Percentiles rank a stretch among this genome's conserved stretches.
Evolutionary conservation across 768 basidiomycete species (phyloP).

Genomic region (Termitomyces sp.): DNA sequence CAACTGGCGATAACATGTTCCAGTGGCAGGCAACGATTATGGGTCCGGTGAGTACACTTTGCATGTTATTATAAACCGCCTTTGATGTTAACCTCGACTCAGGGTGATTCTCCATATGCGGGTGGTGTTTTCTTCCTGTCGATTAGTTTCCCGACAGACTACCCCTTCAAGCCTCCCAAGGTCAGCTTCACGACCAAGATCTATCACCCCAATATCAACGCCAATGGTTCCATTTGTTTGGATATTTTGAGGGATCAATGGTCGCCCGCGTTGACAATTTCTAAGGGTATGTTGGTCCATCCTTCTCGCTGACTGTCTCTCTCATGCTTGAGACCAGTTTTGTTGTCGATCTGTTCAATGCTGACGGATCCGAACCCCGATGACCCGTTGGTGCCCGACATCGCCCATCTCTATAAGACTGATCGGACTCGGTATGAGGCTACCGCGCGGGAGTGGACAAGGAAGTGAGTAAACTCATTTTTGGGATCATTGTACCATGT

Average conservation of each 20-base stretch:
- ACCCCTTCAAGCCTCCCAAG: slow-evolving; percentile 99
- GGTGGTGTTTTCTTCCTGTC: slow-evolving; percentile 99
- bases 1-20: slow-evolving; percentile 97
- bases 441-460: slow-evolving; percentile 98
- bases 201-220: slow-evolving; percentile 99
- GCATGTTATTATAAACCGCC: slow-evolving; percentile 20
- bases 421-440: slow-evolving; percentile 96
- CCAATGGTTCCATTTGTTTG: slow-evolving; percentile 97
- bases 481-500: background rate
- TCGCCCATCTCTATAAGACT: slow-evolving; percentile 99
- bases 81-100: slow-evolving; percentile 16
- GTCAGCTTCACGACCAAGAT: slow-evolving; percentile 99
- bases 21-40: slow-evolving; percentile 99
- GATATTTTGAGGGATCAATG: slow-evolving; percentile 99
- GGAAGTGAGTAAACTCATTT: slow-evolving; percentile 68
- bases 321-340: slow-evolving; percentile 45
- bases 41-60: slow-evolving; percentile 79
- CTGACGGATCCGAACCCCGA: slow-evolving; percentile 99
- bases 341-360: slow-evolving; percentile 99
- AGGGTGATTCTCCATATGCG: slow-evolving; percentile 97
- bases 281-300: slow-evolving; percentile 69
- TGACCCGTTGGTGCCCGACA: slow-evolving; percentile 97
- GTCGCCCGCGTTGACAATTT: slow-evolving; percentile 98
- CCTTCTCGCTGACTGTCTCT: background rate
- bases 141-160: slow-evolving; percentile 93